phyloP scores from a whole-genome alignment of 2,329 filamentous ascomycete genomes.

The Pseudogymnoascus sp. region DNA sequence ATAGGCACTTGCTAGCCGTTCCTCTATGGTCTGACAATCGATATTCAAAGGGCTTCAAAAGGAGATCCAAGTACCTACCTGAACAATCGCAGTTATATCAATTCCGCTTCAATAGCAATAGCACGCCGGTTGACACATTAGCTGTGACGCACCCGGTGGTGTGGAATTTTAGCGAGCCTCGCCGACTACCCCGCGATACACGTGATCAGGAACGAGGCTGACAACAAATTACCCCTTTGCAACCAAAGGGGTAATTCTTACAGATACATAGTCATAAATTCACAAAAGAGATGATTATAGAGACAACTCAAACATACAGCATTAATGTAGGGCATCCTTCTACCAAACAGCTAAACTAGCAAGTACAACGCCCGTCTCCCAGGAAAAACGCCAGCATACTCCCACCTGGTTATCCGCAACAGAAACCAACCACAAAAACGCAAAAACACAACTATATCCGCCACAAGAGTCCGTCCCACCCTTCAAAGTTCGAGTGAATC shows the following conservation, averaged over 20 bases:
- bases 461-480: neutral
- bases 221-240: neutral
- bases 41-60: neutral
- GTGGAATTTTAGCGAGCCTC: constrained; percentile 9
- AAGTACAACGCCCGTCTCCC: constrained; percentile 8
- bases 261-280: neutral
- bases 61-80: neutral
- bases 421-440: neutral
- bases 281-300: too few species aligned
- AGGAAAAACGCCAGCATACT: neutral
- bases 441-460: neutral
- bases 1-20: neutral
- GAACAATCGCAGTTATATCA: neutral
- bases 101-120: neutral
- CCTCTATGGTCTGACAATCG: neutral
- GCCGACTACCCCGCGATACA: constrained; percentile 4
- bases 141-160: neutral
- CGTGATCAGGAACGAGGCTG: neutral
- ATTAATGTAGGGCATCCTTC: neutral
- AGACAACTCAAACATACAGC: constrained; percentile 5
- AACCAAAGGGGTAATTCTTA: neutral
- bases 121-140: constrained; percentile 3
- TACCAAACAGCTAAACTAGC: constrained; percentile 6
- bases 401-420: constrained; percentile 2
- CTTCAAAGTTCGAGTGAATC: neutral